Evolutionary conservation across 2,329 filamentous ascomycete genomes (phyloP).

Genomic region (Verticillium nonalfalfae): DNA sequence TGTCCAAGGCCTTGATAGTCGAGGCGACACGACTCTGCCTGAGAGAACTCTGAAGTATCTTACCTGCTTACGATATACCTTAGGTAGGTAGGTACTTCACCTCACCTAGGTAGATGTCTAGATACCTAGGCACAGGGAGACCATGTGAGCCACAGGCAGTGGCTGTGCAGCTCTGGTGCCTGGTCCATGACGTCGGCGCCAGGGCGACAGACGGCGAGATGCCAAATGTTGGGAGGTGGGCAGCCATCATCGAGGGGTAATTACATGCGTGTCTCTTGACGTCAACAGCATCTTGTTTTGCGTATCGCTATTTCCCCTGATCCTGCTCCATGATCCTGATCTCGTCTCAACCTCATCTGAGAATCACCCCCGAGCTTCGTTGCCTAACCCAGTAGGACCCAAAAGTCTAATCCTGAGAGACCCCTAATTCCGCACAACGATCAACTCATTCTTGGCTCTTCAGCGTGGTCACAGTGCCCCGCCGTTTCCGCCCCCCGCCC

Average conservation of each 20-base stretch:
- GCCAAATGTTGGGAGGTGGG: not conserved
- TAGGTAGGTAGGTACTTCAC: too few species aligned
- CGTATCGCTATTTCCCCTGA: not conserved
- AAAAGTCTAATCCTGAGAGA: not conserved
- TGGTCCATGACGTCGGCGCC: not conserved
- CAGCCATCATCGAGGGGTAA: not conserved
- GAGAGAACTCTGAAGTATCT: too few species aligned
- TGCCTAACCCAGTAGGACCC: not conserved
- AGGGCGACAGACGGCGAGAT: not conserved
- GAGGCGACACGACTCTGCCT: too few species aligned
- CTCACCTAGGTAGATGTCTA: too few species aligned
- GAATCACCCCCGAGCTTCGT: not conserved
- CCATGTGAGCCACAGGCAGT: not conserved
- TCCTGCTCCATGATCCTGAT: too few species aligned
- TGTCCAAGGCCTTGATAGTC: too few species aligned
- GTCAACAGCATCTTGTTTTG: not conserved
- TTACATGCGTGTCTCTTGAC: not conserved
- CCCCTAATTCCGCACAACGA: not conserved
- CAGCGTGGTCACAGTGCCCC: not conserved
- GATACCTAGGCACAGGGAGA: too few species aligned
- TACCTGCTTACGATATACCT: too few species aligned
- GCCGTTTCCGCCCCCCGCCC: not conserved
- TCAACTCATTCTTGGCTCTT: not conserved
- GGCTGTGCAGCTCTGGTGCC: not conserved
- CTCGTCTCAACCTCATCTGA: not conserved